Base-by-base conservation (phyloP, 1,284 basidiomycete genomes). In the Microbotryum violaceum region DNA sequence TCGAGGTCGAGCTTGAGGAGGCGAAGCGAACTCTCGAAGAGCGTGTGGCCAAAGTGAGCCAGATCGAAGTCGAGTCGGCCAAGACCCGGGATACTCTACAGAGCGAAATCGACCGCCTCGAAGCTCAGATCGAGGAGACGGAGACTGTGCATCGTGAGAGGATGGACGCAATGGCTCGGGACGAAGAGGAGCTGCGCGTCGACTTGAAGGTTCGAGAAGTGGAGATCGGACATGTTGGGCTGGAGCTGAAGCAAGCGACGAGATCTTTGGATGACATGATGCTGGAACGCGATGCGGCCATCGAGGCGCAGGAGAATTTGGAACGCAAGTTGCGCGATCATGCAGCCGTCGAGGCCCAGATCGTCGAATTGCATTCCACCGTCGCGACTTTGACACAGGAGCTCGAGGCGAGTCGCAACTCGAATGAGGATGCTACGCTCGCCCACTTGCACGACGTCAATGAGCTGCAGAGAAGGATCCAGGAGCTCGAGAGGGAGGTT, bases 341-440 rank as follows among this genome's bases (percentile, higher is more conserved):
- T 18, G 37, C 37, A 12, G n/a, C 37, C 14, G 9, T 63, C 14
- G 55, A 57, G 23, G 46, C 37, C 23, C 51, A 54, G 27, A 51
- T 64, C 23, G 29, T 51, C 44, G 63, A 57, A 8, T 21, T 50
- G 12, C 48, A 57, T 23, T 21, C 31, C 23, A 27, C 23, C 33
- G 2, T 54, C 25, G 53, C 44, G 25, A 45, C 4, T 4, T 20
- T 27, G 21, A 16, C 12, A 23, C 47, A 57, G 48, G 47, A 58
- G 49, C 49, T 67, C 10, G 65, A 64, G 46, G 49, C 61, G 7
- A 27, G 58, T 1, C 60, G 63, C 16, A 54, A 57, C 1, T 9
- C 48, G 7, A 42, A 54, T 7, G 66, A 67, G 9, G 63, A 65
- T n/a, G 55, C 55, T 2, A 16, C 53, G 0, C 49, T 45, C 51